phyloP scores from a whole-genome alignment of 1,284 basidiomycete genomes.

The Moesziomyces sp. region DNA sequence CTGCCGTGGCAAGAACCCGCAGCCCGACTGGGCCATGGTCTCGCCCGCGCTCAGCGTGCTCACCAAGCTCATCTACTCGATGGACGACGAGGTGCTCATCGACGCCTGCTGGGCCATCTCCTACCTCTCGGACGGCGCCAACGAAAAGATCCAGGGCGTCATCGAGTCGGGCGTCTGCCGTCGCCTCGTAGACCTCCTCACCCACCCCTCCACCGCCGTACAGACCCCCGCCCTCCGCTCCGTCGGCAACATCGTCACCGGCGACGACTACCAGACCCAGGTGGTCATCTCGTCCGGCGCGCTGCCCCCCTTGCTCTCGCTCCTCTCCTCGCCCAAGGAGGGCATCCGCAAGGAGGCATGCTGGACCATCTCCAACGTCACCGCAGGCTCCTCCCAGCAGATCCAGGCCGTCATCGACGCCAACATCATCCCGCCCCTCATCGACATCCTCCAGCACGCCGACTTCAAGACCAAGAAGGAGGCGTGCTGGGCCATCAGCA shows the following conservation, averaged over 20 bases:
- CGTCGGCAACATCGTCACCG: conserved; percentile 98
- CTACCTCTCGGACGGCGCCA: conserved; percentile 97
- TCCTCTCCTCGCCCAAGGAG: conserved; percentile 94
- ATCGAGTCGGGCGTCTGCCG: conserved; percentile 98
- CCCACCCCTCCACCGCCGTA: conserved; percentile 96
- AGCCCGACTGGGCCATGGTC: conserved; percentile 70
- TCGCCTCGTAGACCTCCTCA: conserved; percentile 94
- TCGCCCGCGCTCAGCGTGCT: conserved; percentile 94
- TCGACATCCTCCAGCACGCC: conserved; percentile 96
- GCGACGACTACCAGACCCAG: conserved; percentile 98
- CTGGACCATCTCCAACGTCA: conserved; percentile 99
- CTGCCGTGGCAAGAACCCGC: conserved; percentile 67
- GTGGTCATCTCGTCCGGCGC: conserved; percentile 97
- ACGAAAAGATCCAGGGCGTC: conserved; percentile 99
- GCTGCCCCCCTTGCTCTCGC: conserved; percentile 87
- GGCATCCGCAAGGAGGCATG: conserved; percentile 94
- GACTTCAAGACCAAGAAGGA: conserved; percentile 99
- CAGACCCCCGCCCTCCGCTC: conserved; percentile 97
- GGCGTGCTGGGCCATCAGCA: conserved; percentile 99
- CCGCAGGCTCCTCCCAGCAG: conserved; percentile 93
- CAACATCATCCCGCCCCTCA: conserved; percentile 93
- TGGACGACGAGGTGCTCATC: conserved; percentile 98
- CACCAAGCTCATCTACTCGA: conserved; percentile 97
- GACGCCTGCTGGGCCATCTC: conserved; percentile 99
- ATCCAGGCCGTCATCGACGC: conserved; percentile 83